Evolutionary conservation across 1,284 basidiomycete species (phyloP), one percentile per base, ranked within the genome.

Genomic region (Ceraceosorus guamensis): DNA sequence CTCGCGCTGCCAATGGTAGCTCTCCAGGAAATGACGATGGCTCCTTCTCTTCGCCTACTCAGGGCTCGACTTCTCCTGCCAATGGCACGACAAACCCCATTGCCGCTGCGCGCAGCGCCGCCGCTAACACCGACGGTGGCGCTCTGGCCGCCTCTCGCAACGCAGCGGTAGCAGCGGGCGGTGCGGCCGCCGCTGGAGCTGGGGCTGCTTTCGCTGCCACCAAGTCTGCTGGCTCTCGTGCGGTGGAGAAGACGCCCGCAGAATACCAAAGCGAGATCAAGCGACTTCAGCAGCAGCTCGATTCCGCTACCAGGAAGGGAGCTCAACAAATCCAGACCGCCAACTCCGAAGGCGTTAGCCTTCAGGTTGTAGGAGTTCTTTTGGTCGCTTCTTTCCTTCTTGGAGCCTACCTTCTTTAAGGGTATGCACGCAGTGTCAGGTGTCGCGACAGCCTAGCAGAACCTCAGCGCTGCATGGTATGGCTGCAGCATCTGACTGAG

Each of bases 181-280:
- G 63, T 35, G 69, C 71, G 7, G 62, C 61, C 33, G 72, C 60
- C 16, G 70, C 65, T 1, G 71, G 68, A 52, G 71, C 65, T 5
- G 64, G 69, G 46, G 70, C 71, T 3, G 70, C 69, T 7, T 65
- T 60, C 52, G 57, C 57, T 44, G 64, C 66, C 46, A 61, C 66
- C 24, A 56, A 56, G 45, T 60, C 64, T 55, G 61, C 67, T 18
- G 71, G 63, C 13, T 51, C 66, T 7, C 52, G 65, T 39, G 66
- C 60, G 18, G 54, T 67, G 57, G 55, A 55, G 47, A 56, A 56
- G 50, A 55, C 41, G 18, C 18, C 33, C n/a, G 14, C 24, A 30
- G 69, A 73, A 37, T 53, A 70, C 52, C 68, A 74, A 59, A 52
- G 64, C 48, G 71, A 74, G 59, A 57, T 73, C 14, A 59, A 63